Evolutionary conservation across 345 rosid species (phyloP).

Genomic region (Camelina neglecta): DNA sequence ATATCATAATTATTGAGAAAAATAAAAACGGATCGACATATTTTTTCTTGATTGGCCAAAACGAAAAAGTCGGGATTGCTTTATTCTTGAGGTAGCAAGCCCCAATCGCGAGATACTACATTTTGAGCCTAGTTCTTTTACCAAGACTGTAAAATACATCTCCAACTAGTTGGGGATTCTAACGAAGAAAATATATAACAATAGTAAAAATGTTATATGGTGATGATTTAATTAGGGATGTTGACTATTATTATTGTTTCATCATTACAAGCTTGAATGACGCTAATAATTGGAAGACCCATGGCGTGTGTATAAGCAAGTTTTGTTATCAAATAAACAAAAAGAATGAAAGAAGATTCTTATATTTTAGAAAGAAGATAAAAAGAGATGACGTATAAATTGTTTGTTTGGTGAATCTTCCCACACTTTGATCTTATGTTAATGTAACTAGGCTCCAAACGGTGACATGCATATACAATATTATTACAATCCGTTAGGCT

Average conservation of each 20-base stretch:
- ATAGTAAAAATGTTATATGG: not conserved
- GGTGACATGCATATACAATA: too few species aligned
- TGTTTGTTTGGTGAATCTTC: not conserved
- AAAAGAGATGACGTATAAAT: conserved; percentile 14
- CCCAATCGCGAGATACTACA: not conserved
- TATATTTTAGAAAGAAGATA: not conserved
- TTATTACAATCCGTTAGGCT: too few species aligned
- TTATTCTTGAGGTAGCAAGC: not conserved
- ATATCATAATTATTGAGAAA: not conserved
- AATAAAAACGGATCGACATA: not conserved
- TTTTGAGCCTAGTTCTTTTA: not conserved
- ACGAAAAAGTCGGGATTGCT: not conserved
- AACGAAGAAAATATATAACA: not conserved
- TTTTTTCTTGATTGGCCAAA: not conserved
- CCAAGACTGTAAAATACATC: not conserved
- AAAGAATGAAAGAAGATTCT: not conserved
- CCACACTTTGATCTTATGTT: too few species aligned
- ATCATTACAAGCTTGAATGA: not conserved
- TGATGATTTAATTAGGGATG: not conserved
- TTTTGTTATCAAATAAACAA: conserved; percentile 28
- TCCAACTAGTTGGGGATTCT: not conserved
- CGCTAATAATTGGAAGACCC: conserved; percentile 5
- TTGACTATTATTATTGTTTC: not conserved
- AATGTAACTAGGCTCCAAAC: too few species aligned
- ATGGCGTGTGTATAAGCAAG: conserved; percentile 15